Percentiles rank a stretch among this genome's conserved stretches.
These are phyloP conservation scores for Xylariaceae sp. DNA, from an alignment of 2,329 filamentous ascomycete species.

Conservation along the genomic window DNA sequence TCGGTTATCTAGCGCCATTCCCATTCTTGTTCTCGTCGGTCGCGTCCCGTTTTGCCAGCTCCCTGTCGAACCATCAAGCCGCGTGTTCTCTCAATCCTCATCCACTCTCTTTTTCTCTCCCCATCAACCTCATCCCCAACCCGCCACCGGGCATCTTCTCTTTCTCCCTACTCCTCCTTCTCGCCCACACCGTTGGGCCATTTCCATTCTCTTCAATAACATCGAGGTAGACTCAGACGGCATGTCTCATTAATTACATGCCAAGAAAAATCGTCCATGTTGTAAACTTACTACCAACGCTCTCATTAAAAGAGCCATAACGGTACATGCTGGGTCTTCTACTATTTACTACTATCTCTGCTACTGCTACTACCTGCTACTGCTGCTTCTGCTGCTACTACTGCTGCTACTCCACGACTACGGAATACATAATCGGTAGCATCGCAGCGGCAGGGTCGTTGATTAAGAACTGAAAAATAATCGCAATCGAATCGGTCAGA, in stretches of 20 bases:
- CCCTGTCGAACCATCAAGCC: constrained; percentile 4
- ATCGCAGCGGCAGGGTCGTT: constrained; percentile 20
- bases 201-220: constrained; percentile 18
- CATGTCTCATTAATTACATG: constrained; percentile 20
- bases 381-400: constrained; percentile 11
- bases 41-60: constrained; percentile 10
- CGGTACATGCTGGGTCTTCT: constrained; percentile 19
- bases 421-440: constrained; percentile 18
- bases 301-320: constrained; percentile 28
- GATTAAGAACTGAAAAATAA: constrained; percentile 20
- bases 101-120: background rate
- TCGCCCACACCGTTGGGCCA: constrained; percentile 8
- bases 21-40: constrained; percentile 5
- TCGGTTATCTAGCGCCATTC: constrained; percentile 9
- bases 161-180: constrained; percentile 1
- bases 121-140: background rate
- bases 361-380: constrained; percentile 16
- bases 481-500: constrained; percentile 7
- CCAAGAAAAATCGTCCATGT: constrained; percentile 21
- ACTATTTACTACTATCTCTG: constrained; percentile 13
- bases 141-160: background rate
- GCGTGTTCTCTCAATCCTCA: constrained; percentile 6
- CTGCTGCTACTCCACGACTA: constrained; percentile 13
- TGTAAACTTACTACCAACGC: constrained; percentile 31
- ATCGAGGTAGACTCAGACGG: constrained; percentile 20